Base-by-base conservation (phyloP, 805 yeast species). In the Candida anglica region DNA sequence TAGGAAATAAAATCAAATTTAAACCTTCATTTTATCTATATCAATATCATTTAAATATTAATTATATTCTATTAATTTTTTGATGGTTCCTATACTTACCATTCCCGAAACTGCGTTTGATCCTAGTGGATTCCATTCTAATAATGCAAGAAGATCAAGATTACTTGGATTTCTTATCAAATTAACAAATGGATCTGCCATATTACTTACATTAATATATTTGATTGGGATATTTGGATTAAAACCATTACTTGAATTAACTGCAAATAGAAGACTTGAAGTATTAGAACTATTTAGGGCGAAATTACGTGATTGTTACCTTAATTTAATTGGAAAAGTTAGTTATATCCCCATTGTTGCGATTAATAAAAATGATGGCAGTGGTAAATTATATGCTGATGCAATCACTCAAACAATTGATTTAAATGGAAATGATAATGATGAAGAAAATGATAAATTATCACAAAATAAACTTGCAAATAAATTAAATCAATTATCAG, bases 21-120 rank as follows among this genome's bases (percentile, higher is more conserved):
- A n/a, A n/a, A n/a, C n/a, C n/a, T n/a, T n/a, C n/a, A n/a, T n/a
- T n/a, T n/a, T n/a, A n/a, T n/a, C n/a, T n/a, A n/a, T n/a, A n/a
- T n/a, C n/a, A n/a, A n/a, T n/a, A n/a, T n/a, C n/a, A n/a, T n/a
- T n/a, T n/a, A n/a, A n/a, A n/a, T n/a, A n/a, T n/a, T n/a, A n/a
- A n/a, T n/a, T n/a, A n/a, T n/a, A n/a, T n/a, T n/a, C n/a, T n/a
- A n/a, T n/a, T n/a, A n/a, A n/a, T n/a, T n/a, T n/a, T n/a, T n/a
- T n/a, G n/a, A n/a, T n/a, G n/a, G 55, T 65, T 8, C 69, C 68
- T 1, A 41, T 54, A 16, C 47, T 66, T 19, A 61, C 71, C 3
- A 62, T 66, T 2, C 70, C 72, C 3, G 72, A 66, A 36, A 31
- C 63, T 2, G 62, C 71, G 0, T 66, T 54, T 40, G 65, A 66